These are phyloP conservation scores for Fusarium citri DNA, from an alignment of 2,329 filamentous ascomycete species.

Conservation along the genomic window DNA sequence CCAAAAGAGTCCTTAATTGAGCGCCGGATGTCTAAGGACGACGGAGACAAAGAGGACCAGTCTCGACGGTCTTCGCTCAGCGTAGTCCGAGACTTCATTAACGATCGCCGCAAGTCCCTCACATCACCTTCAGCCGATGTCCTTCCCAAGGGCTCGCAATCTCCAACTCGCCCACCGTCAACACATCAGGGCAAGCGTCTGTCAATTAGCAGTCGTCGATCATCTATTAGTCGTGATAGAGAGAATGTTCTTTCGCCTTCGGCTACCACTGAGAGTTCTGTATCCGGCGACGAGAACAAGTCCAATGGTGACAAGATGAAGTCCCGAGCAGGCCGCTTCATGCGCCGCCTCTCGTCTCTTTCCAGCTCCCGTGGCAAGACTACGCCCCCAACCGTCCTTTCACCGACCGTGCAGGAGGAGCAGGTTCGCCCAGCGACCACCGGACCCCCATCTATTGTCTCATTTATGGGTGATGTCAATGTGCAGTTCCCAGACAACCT, in stretches of 20 bases:
- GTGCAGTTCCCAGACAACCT: conserved; percentile 97
- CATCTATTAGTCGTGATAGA: conserved; percentile 62
- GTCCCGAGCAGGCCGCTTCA: conserved; percentile 67
- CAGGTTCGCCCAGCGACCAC: conserved; percentile 47
- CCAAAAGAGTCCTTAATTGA: conserved; percentile 62
- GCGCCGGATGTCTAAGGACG: conserved; percentile 59
- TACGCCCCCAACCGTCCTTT: conserved; percentile 56
- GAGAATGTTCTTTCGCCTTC: conserved; percentile 55
- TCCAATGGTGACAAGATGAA: conserved; percentile 59
- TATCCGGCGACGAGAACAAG: conserved; percentile 61
- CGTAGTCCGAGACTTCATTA: conserved; percentile 71
- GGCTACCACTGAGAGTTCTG: conserved; percentile 57
- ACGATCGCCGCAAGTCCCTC: conserved; percentile 66
- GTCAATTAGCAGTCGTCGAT: conserved; percentile 73
- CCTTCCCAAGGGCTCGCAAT: conserved; percentile 51
- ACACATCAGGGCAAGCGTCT: conserved; percentile 62
- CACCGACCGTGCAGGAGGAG: conserved; percentile 65
- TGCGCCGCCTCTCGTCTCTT: conserved; percentile 68
- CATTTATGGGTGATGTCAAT: conserved; percentile 89
- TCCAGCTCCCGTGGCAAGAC: conserved; percentile 61
- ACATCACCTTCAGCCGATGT: conserved; percentile 61
- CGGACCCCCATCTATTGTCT: conserved; percentile 59
- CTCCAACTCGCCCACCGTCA: conserved; percentile 62
- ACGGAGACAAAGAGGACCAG: conserved; percentile 52
- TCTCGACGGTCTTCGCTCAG: conserved; percentile 69